phyloP scores from a whole-genome alignment of 257 asterid genomes.

The Capsicum rhomboideum region DNA sequence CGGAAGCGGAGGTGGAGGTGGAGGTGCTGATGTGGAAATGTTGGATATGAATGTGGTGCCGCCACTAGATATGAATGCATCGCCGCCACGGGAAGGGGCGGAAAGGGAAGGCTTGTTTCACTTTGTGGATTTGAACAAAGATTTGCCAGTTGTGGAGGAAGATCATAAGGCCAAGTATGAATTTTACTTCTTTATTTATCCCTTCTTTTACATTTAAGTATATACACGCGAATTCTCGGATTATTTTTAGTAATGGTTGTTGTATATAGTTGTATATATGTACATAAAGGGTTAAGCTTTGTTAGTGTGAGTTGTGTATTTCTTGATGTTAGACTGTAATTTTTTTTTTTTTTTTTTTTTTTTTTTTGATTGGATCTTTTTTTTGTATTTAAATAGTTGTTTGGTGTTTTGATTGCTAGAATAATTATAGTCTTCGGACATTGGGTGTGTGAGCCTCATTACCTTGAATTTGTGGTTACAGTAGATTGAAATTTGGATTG shows the following conservation, averaged over 20 bases:
- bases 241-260: neutral
- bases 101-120: slow-evolving; percentile 15
- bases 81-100: slow-evolving; percentile 66
- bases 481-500: neutral
- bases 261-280: neutral
- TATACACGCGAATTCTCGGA: neutral
- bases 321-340: neutral
- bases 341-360: neutral
- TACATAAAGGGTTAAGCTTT: neutral
- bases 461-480: neutral
- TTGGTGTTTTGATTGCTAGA: neutral
- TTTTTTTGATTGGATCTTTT: neutral
- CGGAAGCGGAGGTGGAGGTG: slow-evolving; percentile 6
- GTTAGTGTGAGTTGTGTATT: neutral
- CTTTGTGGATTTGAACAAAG: slow-evolving; percentile 15
- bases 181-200: slow-evolving; percentile 13
- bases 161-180: slow-evolving; percentile 41
- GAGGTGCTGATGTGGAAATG: slow-evolving; percentile 3
- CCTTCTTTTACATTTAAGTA: neutral
- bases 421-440: neutral
- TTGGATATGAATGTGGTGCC: slow-evolving; percentile 8
- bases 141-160: slow-evolving; percentile 25
- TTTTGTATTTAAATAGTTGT: neutral
- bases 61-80: slow-evolving; percentile 29
- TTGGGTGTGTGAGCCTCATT: neutral